These are phyloP conservation scores for Rhododendron mucronatum DNA, from an alignment of 148 eudicot species.

Conservation along the genomic window DNA sequence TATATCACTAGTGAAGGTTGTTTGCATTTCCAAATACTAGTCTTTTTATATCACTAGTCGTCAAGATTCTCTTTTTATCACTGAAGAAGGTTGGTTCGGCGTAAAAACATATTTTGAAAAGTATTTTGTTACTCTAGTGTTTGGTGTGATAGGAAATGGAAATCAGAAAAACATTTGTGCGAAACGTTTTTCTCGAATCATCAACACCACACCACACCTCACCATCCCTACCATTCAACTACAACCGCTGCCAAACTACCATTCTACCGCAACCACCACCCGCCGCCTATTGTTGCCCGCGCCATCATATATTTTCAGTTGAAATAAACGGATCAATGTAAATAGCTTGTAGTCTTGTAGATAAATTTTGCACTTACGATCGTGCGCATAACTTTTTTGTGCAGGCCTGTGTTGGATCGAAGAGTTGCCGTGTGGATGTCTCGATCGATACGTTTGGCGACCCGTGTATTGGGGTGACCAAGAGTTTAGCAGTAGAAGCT, in stretches of 20 bases:
- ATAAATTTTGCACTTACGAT: neutral
- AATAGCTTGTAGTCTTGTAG: neutral
- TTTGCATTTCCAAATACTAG: too few relatives aligned
- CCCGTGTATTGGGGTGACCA: constrained; percentile 55
- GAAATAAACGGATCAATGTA: neutral
- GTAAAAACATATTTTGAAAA: neutral
- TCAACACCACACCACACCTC: neutral
- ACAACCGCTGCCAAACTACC: neutral
- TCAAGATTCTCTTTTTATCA: too few relatives aligned
- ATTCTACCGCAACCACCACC: neutral
- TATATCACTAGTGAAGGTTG: too few relatives aligned
- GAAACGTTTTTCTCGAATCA: neutral
- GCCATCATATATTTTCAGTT: neutral
- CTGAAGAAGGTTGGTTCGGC: neutral
- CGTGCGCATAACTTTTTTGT: neutral
- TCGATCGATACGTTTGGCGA: constrained; percentile 53
- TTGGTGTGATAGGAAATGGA: neutral
- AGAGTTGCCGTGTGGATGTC: constrained; percentile 55
- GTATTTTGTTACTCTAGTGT: neutral
- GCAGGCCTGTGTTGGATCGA: constrained; percentile 72
- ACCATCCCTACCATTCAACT: neutral
- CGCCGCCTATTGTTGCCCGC: neutral
- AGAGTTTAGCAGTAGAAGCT: constrained; percentile 81
- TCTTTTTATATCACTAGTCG: too few relatives aligned
- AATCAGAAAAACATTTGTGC: neutral